phyloP scores from a whole-genome alignment of 306 rosid genomes.

The Quercus robur region DNA sequence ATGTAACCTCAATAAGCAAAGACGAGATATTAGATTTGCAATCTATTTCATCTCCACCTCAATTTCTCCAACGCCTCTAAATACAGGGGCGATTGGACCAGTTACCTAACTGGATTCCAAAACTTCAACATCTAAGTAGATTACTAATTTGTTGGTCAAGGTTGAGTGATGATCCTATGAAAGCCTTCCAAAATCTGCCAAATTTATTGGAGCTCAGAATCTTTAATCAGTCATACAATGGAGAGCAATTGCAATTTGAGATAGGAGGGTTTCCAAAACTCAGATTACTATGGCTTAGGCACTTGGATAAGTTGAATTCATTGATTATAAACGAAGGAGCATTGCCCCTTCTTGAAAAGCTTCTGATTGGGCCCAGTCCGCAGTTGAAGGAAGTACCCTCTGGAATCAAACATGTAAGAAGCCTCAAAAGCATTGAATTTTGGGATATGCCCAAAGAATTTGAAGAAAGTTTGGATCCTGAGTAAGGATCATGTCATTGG shows the following conservation, averaged over 20 bases:
- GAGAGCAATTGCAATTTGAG: not conserved
- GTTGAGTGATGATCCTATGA: not conserved
- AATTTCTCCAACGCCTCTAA: not conserved
- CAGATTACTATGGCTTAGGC: too few species aligned
- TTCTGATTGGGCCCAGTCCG: too few species aligned
- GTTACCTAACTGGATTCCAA: conserved; percentile 7
- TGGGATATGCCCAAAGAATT: too few species aligned
- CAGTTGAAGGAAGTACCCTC: too few species aligned
- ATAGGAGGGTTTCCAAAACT: too few species aligned
- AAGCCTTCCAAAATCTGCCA: not conserved
- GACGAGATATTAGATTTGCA: conserved; percentile 2
- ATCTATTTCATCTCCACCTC: not conserved
- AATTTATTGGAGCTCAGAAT: not conserved
- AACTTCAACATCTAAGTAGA: not conserved
- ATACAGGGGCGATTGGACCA: not conserved
- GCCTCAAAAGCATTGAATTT: too few species aligned
- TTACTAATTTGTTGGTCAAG: not conserved
- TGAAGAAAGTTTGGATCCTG: too few species aligned
- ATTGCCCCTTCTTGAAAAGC: too few species aligned
- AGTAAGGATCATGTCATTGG: too few species aligned
- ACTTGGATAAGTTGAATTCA: too few species aligned
- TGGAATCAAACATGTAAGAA: too few species aligned
- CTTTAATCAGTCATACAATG: not conserved
- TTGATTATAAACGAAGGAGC: too few species aligned
- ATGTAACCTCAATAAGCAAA: not conserved